Evolutionary conservation across 2,329 filamentous ascomycete genomes (phyloP).

Genomic region (Diaporthe destruens): DNA sequence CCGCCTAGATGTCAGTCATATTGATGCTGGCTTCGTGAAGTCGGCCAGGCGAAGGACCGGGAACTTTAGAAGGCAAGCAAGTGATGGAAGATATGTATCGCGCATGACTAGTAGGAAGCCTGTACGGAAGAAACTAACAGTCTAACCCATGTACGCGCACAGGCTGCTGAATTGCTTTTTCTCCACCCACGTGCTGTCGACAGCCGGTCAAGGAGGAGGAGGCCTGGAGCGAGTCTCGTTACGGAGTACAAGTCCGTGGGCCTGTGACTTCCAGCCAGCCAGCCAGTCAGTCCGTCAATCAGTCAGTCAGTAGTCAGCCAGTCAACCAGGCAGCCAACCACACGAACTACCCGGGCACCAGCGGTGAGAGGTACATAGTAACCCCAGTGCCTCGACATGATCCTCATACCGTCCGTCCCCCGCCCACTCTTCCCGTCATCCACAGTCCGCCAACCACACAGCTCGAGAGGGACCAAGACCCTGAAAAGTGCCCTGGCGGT

Average conservation of each 20-base stretch:
- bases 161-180: conserved; percentile 2
- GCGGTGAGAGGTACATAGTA: conserved; percentile 3
- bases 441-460: background rate
- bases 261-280: background rate
- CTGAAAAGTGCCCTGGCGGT: conserved; percentile 4
- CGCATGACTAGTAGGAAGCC: conserved; percentile 14
- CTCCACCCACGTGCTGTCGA: background rate
- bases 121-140: background rate
- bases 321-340: background rate
- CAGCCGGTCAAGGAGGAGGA: background rate
- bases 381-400: conserved; percentile 1
- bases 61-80: background rate
- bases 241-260: background rate
- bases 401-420: conserved; percentile 2
- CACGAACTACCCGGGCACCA: background rate
- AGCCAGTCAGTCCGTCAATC: background rate
- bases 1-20: background rate
- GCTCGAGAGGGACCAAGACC: background rate
- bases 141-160: conserved; percentile 1
- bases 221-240: background rate
- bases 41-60: background rate
- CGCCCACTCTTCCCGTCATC: background rate
- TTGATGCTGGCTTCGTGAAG: background rate
- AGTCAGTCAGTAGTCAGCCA: background rate
- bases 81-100: background rate